Evolutionary conservation across 2,329 filamentous ascomycete genomes (phyloP).

Genomic region (Endoconidiophora laricicola): DNA sequence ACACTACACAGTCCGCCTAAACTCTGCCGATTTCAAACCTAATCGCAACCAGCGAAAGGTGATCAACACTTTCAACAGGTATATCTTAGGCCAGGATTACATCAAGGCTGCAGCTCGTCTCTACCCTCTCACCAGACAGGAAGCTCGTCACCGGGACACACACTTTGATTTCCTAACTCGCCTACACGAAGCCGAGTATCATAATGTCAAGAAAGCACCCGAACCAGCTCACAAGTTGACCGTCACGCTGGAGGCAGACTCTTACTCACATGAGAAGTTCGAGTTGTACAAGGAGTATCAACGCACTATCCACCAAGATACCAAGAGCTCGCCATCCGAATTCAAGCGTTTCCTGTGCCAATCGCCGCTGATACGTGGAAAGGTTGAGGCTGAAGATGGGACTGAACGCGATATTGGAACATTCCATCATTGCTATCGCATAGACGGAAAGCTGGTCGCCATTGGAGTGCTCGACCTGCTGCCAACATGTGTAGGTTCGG

Average conservation of each 20-base stretch:
- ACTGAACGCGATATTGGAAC: constrained; percentile 45
- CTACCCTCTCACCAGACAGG: constrained; percentile 51
- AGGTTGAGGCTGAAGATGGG: constrained; percentile 29
- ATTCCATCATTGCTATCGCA: constrained; percentile 66
- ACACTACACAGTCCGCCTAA: constrained; percentile 69
- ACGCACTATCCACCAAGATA: constrained; percentile 52
- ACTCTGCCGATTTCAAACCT: constrained; percentile 46
- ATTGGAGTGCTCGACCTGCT: constrained; percentile 63
- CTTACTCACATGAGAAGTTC: constrained; percentile 63
- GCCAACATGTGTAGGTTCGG: constrained; percentile 60
- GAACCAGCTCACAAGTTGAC: constrained; percentile 50
- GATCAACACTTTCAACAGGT: constrained; percentile 59
- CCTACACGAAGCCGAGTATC: constrained; percentile 51
- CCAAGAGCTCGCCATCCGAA: constrained; percentile 35
- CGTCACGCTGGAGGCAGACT: constrained; percentile 53
- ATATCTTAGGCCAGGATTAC: constrained; percentile 53
- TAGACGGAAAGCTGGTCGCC: constrained; percentile 60
- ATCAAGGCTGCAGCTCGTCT: constrained; percentile 44
- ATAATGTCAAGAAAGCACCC: constrained; percentile 37
- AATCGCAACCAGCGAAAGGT: constrained; percentile 58
- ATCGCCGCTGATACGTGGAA: constrained; percentile 43
- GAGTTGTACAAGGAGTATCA: constrained; percentile 60
- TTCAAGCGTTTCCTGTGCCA: constrained; percentile 61
- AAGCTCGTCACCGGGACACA: constrained; percentile 43
- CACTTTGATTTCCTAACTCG: constrained; percentile 50